phyloP scores from a whole-genome alignment of 805 yeast species.

The Candida tibetensis region DNA sequence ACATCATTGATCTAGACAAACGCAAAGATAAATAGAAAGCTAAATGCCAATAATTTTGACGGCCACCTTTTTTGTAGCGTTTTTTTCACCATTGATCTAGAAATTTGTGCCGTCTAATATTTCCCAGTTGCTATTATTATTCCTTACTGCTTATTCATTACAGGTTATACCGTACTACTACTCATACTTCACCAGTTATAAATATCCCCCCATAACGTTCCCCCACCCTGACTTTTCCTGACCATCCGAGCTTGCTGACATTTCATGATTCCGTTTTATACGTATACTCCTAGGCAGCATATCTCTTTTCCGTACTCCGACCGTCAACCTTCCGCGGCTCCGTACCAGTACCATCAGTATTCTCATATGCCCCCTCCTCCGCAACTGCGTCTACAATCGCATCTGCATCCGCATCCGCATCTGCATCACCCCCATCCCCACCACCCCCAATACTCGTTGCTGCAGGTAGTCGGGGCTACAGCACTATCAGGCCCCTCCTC shows the following conservation, averaged over 20 bases:
- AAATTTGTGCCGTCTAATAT: too few species aligned
- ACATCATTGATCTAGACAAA: neutral
- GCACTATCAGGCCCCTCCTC: neutral
- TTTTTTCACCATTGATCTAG: too few species aligned
- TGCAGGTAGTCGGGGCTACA: conserved; percentile 1
- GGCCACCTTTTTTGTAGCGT: too few species aligned
- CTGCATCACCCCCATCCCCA: neutral
- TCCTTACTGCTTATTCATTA: too few species aligned
- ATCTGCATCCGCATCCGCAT: neutral
- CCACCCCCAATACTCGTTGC: neutral
- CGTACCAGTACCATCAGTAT: neutral
- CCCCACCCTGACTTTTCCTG: neutral
- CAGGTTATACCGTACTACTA: too few species aligned
- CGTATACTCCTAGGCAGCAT: neutral
- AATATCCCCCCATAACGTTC: neutral
- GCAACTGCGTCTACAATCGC: neutral
- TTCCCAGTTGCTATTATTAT: too few species aligned
- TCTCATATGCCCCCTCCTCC: conserved; percentile 1
- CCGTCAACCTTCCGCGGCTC: too few species aligned
- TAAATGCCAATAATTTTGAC: neutral
- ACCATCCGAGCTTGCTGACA: neutral
- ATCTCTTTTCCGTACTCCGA: neutral
- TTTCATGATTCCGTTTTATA: neutral
- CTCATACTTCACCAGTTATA: too few species aligned
- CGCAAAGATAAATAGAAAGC: neutral